Percentiles rank a stretch among this genome's conserved stretches.
phyloP scores from a whole-genome alignment of 2,329 filamentous ascomycete genomes.

The Colletotrichum lindemuthianum region DNA sequence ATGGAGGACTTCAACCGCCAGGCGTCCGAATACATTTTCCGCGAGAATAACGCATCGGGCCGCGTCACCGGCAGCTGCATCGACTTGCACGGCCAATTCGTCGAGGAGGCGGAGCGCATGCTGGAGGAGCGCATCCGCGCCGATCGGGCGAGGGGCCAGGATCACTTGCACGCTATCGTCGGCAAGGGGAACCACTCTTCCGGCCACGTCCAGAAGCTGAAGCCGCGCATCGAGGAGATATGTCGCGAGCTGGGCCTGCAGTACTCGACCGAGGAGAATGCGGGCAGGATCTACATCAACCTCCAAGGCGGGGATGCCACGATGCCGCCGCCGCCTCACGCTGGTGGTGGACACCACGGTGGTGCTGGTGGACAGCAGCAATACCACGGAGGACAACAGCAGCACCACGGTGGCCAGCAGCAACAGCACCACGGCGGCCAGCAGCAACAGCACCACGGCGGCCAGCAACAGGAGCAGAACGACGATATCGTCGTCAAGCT shows the following conservation, averaged over 20 bases:
- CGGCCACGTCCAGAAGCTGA: conserved; percentile 90
- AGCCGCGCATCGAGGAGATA: conserved; percentile 90
- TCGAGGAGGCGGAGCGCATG: conserved; percentile 93
- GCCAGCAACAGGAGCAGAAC: conserved; percentile 61
- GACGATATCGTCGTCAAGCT: conserved; percentile 71
- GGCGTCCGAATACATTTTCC: conserved; percentile 93
- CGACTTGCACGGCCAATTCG: conserved; percentile 93
- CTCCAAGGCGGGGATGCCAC: conserved; percentile 76
- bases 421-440: conserved; percentile 55
- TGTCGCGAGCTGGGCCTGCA: conserved; percentile 85
- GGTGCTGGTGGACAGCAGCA: conserved; percentile 50
- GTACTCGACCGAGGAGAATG: conserved; percentile 88
- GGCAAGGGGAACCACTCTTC: conserved; percentile 91
- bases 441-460: conserved; percentile 54
- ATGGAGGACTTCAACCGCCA: conserved; percentile 93
- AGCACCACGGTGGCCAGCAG: conserved; percentile 52
- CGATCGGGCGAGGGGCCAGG: conserved; percentile 77
- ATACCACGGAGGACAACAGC: conserved; percentile 52
- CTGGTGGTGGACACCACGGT: conserved; percentile 47
- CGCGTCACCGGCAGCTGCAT: conserved; percentile 84
- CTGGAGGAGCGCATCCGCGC: conserved; percentile 86
- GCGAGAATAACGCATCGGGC: conserved; percentile 86
- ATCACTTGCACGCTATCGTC: conserved; percentile 92
- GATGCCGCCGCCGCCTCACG: conserved; percentile 51
- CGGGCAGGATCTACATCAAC: conserved; percentile 88